phyloP scores from a whole-genome alignment of 1,284 basidiomycete genomes.

The Ustilago cynodontis region DNA sequence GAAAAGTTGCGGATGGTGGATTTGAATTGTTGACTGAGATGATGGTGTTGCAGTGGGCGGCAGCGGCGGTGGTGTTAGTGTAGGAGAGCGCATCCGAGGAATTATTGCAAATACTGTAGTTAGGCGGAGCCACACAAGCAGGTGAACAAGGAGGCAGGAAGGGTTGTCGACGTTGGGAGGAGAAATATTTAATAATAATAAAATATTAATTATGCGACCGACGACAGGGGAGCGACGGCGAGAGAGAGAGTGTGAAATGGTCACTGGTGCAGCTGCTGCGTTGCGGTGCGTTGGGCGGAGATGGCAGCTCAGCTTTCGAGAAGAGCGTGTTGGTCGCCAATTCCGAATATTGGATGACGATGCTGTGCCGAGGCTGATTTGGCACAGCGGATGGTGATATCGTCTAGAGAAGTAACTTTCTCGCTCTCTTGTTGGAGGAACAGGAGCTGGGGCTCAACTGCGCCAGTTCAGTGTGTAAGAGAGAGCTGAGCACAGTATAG shows the following conservation, averaged over 20 bases:
- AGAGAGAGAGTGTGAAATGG: not conserved
- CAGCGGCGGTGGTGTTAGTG: not conserved
- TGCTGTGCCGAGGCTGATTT: not conserved
- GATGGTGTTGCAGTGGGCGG: constrained; percentile 16
- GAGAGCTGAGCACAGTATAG: no score
- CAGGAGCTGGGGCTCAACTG: no score
- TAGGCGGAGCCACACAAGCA: not conserved
- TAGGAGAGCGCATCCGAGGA: constrained; percentile 14
- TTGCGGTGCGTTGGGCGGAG: no score
- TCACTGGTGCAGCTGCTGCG: no score
- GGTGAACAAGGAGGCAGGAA: no score
- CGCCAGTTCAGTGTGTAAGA: no score
- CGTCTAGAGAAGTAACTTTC: not conserved
- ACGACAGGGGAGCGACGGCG: not conserved
- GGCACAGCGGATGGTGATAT: not conserved
- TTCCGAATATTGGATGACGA: not conserved
- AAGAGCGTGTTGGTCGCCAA: not conserved
- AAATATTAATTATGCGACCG: not conserved
- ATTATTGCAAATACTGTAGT: not conserved
- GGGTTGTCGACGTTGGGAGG: not conserved
- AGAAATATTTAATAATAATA: not conserved
- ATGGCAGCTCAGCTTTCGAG: not conserved
- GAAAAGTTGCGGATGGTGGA: not conserved
- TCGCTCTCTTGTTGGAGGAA: no score
- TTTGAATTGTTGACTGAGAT: constrained; percentile 25